phyloP scores from a whole-genome alignment of 257 asterid species.

The Nicotiana sylvestris region DNA sequence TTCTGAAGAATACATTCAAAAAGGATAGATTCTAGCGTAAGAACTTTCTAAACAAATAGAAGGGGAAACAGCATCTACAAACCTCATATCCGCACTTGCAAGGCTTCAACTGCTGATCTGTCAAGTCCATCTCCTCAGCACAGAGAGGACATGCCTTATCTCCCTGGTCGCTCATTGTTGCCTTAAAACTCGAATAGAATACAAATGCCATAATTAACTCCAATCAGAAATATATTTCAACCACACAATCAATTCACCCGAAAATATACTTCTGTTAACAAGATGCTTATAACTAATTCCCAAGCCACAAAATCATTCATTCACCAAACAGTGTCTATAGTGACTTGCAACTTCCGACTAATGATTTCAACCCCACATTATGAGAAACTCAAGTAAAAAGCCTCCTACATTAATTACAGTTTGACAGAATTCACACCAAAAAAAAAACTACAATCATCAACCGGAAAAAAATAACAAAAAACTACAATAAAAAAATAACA shows the following conservation, averaged over 20 bases:
- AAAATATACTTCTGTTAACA: not conserved
- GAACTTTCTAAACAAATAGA: not conserved
- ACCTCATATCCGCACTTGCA: conserved; percentile 99
- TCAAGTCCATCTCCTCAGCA: conserved; percentile 98
- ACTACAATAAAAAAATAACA: not conserved
- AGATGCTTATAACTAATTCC: not conserved
- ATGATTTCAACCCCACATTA: not conserved
- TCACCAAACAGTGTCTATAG: not conserved
- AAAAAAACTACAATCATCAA: not conserved
- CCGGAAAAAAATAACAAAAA: not conserved
- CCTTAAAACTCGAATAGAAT: conserved; percentile 28
- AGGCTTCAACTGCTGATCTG: conserved; percentile 98
- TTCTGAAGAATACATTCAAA: not conserved
- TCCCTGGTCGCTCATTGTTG: conserved; percentile 84
- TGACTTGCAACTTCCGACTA: not conserved
- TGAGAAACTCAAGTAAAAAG: not conserved
- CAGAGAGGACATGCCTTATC: conserved; percentile 97
- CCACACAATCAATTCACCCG: not conserved
- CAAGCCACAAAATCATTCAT: not conserved
- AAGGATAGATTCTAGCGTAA: not conserved
- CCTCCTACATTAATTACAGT: not conserved
- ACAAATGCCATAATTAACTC: not conserved
- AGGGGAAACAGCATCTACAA: not conserved
- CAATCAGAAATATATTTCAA: not conserved
- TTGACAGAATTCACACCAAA: not conserved